phyloP scores from a whole-genome alignment of 2,329 filamentous ascomycete species.

The Colletotrichum australisinense region DNA sequence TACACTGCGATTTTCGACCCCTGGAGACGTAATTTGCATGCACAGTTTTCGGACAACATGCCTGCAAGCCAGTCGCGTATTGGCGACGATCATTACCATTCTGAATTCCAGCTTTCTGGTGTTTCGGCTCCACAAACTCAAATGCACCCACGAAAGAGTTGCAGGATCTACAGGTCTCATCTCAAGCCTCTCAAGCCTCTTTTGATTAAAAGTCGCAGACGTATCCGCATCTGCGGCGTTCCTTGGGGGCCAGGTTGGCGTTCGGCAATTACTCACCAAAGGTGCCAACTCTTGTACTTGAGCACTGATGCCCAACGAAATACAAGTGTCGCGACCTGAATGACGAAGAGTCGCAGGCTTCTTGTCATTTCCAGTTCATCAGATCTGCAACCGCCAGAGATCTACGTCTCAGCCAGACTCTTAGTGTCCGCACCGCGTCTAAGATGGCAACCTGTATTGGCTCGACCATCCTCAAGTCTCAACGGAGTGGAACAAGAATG shows the following conservation, averaged over 20 bases:
- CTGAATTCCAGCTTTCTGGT: conserved; percentile 1
- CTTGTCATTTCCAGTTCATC: not conserved
- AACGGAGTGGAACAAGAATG: conserved; percentile 12
- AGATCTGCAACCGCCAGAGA: conserved; percentile 5
- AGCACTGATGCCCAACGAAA: conserved; percentile 29
- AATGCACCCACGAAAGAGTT: conserved; percentile 18
- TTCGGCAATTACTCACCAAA: not conserved
- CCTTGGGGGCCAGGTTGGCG: conserved; percentile 17
- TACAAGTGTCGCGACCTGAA: conserved; percentile 1
- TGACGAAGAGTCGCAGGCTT: conserved; percentile 10
- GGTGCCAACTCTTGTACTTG: not conserved
- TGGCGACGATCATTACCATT: conserved; percentile 23
- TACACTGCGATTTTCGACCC: not conserved
- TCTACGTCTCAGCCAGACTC: conserved; percentile 4
- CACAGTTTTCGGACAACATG: conserved; percentile 23
- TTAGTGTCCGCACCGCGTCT: conserved; percentile 4
- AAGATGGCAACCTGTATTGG: not conserved
- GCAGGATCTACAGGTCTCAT: conserved; percentile 34
- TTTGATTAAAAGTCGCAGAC: conserved; percentile 5
- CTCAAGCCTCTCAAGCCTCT: conserved; percentile 25
- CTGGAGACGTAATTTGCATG: conserved; percentile 23
- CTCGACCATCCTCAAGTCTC: conserved; percentile 1
- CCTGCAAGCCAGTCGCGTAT: conserved; percentile 19
- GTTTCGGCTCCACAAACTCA: conserved; percentile 30
- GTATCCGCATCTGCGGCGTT: conserved; percentile 2